Conservation (phyloP, 495 filamentous ascomycete species). For the Parachaetomium inaequale region DNA sequence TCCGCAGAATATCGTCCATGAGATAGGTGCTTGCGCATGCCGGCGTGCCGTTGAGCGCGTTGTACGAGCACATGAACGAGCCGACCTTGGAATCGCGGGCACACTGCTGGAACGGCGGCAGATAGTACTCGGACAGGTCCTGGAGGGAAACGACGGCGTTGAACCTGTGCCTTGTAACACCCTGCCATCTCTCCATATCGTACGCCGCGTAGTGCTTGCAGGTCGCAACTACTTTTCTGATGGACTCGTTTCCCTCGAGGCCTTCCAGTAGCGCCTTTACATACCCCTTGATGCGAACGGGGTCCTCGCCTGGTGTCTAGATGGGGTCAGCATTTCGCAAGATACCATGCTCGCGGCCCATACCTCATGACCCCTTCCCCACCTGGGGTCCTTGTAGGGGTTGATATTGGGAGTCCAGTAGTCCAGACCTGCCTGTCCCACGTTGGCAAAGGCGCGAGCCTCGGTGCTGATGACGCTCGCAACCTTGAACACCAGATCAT, state of each 20-base stretch:
- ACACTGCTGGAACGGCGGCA: slow-evolving; percentile 46
- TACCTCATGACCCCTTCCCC: slow-evolving; percentile 36
- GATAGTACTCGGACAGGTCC: slow-evolving; percentile 48
- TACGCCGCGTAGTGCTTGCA: slow-evolving; percentile 47
- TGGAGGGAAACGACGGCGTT: slow-evolving; percentile 41
- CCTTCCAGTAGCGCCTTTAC: slow-evolving; percentile 37
- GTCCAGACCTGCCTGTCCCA: slow-evolving; percentile 53
- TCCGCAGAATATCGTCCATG: slow-evolving; percentile 40
- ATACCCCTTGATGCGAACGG: slow-evolving; percentile 38
- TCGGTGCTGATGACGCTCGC: slow-evolving; percentile 54
- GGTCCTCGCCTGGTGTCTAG: slow-evolving; percentile 39
- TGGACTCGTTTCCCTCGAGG: slow-evolving; percentile 18
- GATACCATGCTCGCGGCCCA: neutral
- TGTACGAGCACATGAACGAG: slow-evolving; percentile 50
- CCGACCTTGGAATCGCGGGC: slow-evolving; percentile 44
- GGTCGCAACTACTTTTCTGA: slow-evolving; percentile 24
- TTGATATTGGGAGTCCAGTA: slow-evolving; percentile 70
- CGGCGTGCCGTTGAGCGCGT: slow-evolving; percentile 44
- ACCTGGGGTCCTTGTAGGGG: slow-evolving; percentile 51
- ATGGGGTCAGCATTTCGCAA: neutral
- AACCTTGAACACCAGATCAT: slow-evolving; percentile 42
- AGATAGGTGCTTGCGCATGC: slow-evolving; percentile 43
- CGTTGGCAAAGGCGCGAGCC: slow-evolving; percentile 65
- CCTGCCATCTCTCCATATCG: slow-evolving; percentile 54
- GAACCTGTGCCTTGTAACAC: slow-evolving; percentile 33